Evolutionary conservation across 2,329 filamentous ascomycete genomes (phyloP).

Genomic region (Aspergillus sp.): DNA sequence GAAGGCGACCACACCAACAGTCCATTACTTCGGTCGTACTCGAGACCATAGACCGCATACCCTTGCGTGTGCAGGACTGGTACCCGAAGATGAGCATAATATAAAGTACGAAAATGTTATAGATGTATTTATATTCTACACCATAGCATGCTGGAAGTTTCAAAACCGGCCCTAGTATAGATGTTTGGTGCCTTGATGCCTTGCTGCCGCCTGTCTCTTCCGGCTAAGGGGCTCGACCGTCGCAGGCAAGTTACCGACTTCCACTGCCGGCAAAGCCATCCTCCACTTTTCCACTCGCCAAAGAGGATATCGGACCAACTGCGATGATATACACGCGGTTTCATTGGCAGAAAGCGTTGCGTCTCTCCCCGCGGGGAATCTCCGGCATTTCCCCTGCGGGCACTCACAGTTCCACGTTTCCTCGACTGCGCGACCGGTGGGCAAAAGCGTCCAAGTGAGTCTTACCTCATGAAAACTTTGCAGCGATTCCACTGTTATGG

Average conservation of each 20-base stretch:
- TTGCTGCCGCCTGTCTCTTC: neutral
- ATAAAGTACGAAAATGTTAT: too few species aligned
- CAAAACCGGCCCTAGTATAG: too few species aligned
- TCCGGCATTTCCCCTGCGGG: neutral
- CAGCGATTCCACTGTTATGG: too few species aligned
- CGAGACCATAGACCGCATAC: too few species aligned
- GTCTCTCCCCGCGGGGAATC: conserved; percentile 16
- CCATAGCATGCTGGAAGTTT: too few species aligned
- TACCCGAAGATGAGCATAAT: too few species aligned
- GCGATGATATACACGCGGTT: neutral
- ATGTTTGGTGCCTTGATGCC: neutral
- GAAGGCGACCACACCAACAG: too few species aligned
- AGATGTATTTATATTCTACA: too few species aligned
- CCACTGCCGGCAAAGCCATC: conserved; percentile 1
- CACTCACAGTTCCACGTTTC: conserved; percentile 2
- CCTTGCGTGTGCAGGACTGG: too few species aligned
- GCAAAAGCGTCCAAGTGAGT: neutral
- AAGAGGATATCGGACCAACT: neutral
- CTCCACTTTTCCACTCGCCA: neutral
- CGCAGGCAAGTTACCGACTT: neutral
- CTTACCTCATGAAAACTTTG: conserved; percentile 1
- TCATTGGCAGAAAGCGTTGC: conserved; percentile 5
- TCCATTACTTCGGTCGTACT: too few species aligned
- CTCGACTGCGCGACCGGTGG: conserved; percentile 2
- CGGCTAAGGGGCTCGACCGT: conserved; percentile 22